Evolutionary conservation across 2,329 filamentous ascomycete species (phyloP), one percentile per base, ranked within the genome.

Genomic region (Neopestalotiopsis clavispora): DNA sequence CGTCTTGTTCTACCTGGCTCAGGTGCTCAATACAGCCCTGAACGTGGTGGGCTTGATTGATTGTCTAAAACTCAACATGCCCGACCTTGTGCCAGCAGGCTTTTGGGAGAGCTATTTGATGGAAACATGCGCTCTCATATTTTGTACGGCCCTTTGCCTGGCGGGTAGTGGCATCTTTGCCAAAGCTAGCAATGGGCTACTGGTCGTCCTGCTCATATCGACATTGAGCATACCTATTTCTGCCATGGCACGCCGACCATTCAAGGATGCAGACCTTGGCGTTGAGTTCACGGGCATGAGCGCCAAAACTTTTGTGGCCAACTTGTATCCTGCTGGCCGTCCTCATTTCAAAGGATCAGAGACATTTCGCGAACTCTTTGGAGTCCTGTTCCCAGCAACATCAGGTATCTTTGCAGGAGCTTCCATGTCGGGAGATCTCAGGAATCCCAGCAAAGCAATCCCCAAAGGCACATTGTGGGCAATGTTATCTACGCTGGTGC

Each of bases 1-100:
- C 1, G 86, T 97, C 30, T 89, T 97, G 13, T 97, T 97, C 80
- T 97, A 96, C 78, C 84, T 97, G n/a, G 93, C 94, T n/a, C 93
- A 94, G 72, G 91, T 93, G 2, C 89, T 97, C 76, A 97, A 95
- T 77, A 94, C 94, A 1, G 92, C 92, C 49, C 89, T 97, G 85
- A 97, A 97, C 76, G 89, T 95, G 30, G 93, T 97, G 58, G 94
- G 94, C 82, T 84, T 97, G 60, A 89, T 97, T 71, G 92, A 96
- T 80, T 97, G 93, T 75, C 85, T 97, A 68, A 89, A 89, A 66
- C 86, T 95, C 71, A 95, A 94, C 74, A 88, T 95, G 75, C 92
- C 91, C 1, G 77, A 83, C 20, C 83, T 87, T 62, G 85, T 97
- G 42, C 89, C 90, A 0, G 86, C 92, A 73, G 90, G 90, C 13